Base-by-base conservation (phyloP, 805 yeast species). In the Yarrowia sp. region DNA sequence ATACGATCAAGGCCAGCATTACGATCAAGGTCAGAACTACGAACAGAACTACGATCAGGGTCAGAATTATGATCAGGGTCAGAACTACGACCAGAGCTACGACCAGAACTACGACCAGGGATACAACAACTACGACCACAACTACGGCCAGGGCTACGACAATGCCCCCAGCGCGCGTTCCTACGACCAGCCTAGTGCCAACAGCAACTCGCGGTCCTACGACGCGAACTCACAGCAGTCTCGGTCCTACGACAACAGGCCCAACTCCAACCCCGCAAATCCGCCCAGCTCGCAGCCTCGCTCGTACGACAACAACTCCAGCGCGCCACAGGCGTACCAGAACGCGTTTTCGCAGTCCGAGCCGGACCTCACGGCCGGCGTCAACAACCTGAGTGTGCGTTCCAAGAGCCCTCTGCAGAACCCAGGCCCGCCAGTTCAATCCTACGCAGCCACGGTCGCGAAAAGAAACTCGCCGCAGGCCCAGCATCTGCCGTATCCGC, bases 281-380 rank as follows among this genome's bases (percentile, higher is more conserved):
- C n/a, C n/a, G n/a, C n/a, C n/a, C n/a, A n/a, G n/a, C n/a, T n/a
- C n/a, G n/a, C n/a, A n/a, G n/a, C n/a, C n/a, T n/a, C n/a, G n/a
- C n/a, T n/a, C n/a, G n/a, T n/a, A n/a, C 35, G 51, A 5, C 51
- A 44, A 44, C 18, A 35, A 44, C 33, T 44, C 27, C 35, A 33
- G 10, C 4, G 3, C 6, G 8, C 9, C 29, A 2, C 51, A 44
- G 24, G 33, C 51, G 25, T 31, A 44, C 13, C 55, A 47, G 2
- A 19, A 31, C n/a, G 35, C 55, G 10, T 51, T 51, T 10, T 24
- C 58, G 16, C 58, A 51, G 32, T 51, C 58, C 16, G 58, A 51
- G 13, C 42, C 58, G 6, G 58, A 51, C 16, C 58, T 51, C 32
- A 22, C 21, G 7, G 41, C 58, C 7, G 68, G 85, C 84, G 16